Base-by-base conservation (phyloP, 1,284 basidiomycete species). In the Cutaneotrichosporon cyanovorans region DNA sequence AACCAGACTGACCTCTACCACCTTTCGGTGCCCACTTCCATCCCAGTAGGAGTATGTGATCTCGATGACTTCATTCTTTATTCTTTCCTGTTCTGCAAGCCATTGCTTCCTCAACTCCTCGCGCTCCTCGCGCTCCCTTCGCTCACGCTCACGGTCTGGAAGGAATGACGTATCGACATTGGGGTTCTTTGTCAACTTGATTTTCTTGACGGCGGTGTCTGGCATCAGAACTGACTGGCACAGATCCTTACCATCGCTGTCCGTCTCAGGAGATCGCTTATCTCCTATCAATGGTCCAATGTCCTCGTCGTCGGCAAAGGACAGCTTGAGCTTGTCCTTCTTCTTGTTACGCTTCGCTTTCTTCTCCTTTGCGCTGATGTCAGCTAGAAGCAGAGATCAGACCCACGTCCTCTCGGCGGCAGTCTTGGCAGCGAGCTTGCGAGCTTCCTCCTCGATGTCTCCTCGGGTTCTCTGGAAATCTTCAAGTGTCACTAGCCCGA, bases 91-190 rank as follows among this genome's bases (percentile, higher is more conserved):
- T 65, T 83, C 84, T 50, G 75, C 76, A 28, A 97, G 75, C 90
- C 92, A 99, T 65, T 95, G 82, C 56, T 90, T 79, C 4, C 93
- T 78, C 31, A 99, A 76, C 46, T 85, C 79, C 67, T 98, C 93
- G 25, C 95, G 77, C 66, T 91, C 83, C 39, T 79, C 78, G 7
- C 90, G 80, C 65, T 99, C 93, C 4, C 80, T 79, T 61, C 93
- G 90, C 65, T 99, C 95, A 8, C 95, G 83, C 25, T 93, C 89
- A 22, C 95, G 80, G 69, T 99, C 95, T 0, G 95, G 95, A 8
- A 99, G 78, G 75, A 99, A 99, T 2, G 92, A 96, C 0, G 95
- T 99, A 66, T 98, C 95, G 31, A 97, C 93, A 42, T 83, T 77
- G 0, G 95, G 95, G 60, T 98, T 97, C 76, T 98, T 98, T 62